Evolutionary conservation across 2,329 filamentous ascomycete genomes (phyloP), one percentile per base, ranked within the genome.

Genomic region (Sclerotinia sclerotiorum): DNA sequence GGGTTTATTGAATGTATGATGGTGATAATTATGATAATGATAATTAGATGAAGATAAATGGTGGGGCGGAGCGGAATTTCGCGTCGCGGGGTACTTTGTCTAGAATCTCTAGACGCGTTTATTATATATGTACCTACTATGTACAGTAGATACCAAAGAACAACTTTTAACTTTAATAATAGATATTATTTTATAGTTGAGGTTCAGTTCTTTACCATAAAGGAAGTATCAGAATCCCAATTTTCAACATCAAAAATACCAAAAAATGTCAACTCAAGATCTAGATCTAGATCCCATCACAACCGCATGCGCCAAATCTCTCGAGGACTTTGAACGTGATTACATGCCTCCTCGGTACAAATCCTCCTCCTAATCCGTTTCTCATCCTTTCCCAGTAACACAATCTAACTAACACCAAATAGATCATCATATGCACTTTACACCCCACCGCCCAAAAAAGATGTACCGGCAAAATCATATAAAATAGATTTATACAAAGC

Each of bases 301-400:
- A 32, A 72, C 72, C 35, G 85, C 82, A 24, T 87, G 86, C 70
- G 73, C 73, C 32, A 83, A 82, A 70, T 74, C 76, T 0, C 81
- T 87, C 63, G 78, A 80, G 0, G 79, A 81, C 0, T 88, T 88
- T 72, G 73, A 84, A 21, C 71, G 74, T 29, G 78, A 82, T 19
- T 84, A 87, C 71, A 69, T 88, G 11, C 78, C 79, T 49, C 80
- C 81, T 72, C 80, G 75, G 61, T 61, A 58, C 24, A 54, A n/a
- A 24, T 13, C 3, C n/a, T 54, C 58, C 58, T n/a, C 39, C 5
- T 39, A 2, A 19, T 19, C 2, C 17, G 15, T 32, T 5, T 17
- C 7, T 27, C 7, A 7, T 49, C 46, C 6, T n/a, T 7, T 15
- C 19, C 46, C 35, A 11, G 5, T 15, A 69, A 70, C 39, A 42